Conservation (phyloP, 2,329 filamentous ascomycete species). For the Chaetothyriales sp. region DNA sequence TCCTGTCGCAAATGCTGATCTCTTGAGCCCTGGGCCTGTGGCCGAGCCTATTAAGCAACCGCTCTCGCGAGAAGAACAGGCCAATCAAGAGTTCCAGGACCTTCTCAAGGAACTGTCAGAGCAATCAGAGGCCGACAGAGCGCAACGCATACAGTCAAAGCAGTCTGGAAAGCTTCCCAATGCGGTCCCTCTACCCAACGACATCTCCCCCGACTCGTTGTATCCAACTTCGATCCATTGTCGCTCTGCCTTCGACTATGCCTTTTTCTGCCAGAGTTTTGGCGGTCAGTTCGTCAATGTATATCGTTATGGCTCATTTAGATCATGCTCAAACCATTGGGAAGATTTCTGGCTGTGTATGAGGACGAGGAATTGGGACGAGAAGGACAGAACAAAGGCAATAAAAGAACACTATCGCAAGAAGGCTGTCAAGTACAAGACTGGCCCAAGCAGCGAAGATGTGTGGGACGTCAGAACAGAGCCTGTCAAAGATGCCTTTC, state of each 20-base stretch:
- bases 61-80: slow-evolving; percentile 33
- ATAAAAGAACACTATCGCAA: slow-evolving; percentile 56
- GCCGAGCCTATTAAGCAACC: slow-evolving; percentile 15
- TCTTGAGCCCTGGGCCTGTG: slow-evolving; percentile 1
- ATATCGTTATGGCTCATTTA: slow-evolving; percentile 70
- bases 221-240: slow-evolving; percentile 79
- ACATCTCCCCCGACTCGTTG: slow-evolving; percentile 49
- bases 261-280: slow-evolving; percentile 85
- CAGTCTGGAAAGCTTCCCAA: slow-evolving; percentile 1
- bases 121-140: slow-evolving; percentile 13
- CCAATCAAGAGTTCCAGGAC: slow-evolving; percentile 41
- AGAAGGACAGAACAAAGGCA: slow-evolving; percentile 43
- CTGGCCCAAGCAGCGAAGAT: slow-evolving; percentile 68
- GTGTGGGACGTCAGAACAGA: slow-evolving; percentile 66
- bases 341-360: slow-evolving; percentile 97
- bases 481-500: slow-evolving; percentile 41
- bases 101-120: slow-evolving; percentile 37
- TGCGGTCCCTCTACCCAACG: slow-evolving; percentile 16
- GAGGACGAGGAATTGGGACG: slow-evolving; percentile 55
- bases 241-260: slow-evolving; percentile 76
- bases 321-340: slow-evolving; percentile 73
- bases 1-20: neutral
- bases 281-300: slow-evolving; percentile 80
- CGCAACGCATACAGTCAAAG: slow-evolving; percentile 3
- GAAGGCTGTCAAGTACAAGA: slow-evolving; percentile 53